These are phyloP conservation scores for Raffaelea albimanens DNA, from an alignment of 2,329 filamentous ascomycete species.

Conservation along the genomic window DNA sequence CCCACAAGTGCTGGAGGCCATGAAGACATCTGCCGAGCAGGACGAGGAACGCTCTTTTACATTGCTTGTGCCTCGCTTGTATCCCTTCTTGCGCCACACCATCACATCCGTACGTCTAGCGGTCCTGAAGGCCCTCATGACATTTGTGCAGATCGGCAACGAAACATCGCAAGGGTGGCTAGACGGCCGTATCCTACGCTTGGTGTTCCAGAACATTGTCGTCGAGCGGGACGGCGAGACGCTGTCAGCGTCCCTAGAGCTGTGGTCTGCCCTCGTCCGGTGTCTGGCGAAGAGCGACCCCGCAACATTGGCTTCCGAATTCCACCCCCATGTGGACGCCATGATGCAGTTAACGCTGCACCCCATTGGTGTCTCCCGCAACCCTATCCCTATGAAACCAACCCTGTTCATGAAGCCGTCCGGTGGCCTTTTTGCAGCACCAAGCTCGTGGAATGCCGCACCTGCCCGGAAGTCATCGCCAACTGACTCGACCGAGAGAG, in stretches of 20 bases:
- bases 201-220: slow-evolving; percentile 91
- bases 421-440: slow-evolving; percentile 64
- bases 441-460: slow-evolving; percentile 31
- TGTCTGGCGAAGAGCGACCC: slow-evolving; percentile 52
- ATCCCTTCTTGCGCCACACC: slow-evolving; percentile 92
- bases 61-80: slow-evolving; percentile 82
- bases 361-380: slow-evolving; percentile 82
- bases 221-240: slow-evolving; percentile 85
- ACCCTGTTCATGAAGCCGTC: slow-evolving; percentile 88
- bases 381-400: slow-evolving; percentile 87
- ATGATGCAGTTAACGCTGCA: slow-evolving; percentile 78
- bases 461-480: slow-evolving; percentile 40
- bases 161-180: slow-evolving; percentile 83
- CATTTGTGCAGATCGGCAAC: slow-evolving; percentile 80
- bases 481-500: slow-evolving; percentile 48
- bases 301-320: slow-evolving; percentile 59
- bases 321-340: slow-evolving; percentile 66
- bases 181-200: slow-evolving; percentile 74
- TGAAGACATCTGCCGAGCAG: slow-evolving; percentile 79
- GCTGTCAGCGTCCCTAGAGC: slow-evolving; percentile 70
- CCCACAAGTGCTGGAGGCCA: slow-evolving; percentile 81
- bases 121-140: slow-evolving; percentile 83
- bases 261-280: slow-evolving; percentile 73
- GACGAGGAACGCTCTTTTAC: slow-evolving; percentile 86
- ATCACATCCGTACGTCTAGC: slow-evolving; percentile 92